Percentiles rank a stretch among this genome's conserved stretches.
phyloP scores from a whole-genome alignment of 2,329 filamentous ascomycete genomes.

The Fusarium sp. region DNA sequence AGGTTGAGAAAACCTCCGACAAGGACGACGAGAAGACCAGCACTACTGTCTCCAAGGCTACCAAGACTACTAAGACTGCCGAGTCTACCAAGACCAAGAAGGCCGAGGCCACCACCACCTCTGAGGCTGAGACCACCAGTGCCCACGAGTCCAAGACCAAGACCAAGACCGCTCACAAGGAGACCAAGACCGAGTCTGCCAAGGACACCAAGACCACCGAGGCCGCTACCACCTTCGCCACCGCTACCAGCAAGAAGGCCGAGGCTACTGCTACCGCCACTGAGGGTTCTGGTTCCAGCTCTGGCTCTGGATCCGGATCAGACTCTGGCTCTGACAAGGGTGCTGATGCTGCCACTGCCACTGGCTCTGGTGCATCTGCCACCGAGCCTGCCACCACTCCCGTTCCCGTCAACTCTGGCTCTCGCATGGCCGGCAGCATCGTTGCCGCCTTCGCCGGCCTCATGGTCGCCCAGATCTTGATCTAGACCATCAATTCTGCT shows the following conservation, averaged over 20 bases:
- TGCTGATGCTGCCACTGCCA: constrained; percentile 27
- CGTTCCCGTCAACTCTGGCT: constrained; percentile 47
- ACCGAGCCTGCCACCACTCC: constrained; percentile 28
- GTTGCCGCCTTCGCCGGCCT: constrained; percentile 49
- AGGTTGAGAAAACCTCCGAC: constrained; percentile 58
- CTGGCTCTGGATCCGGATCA: constrained; percentile 33
- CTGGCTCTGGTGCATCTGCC: constrained; percentile 23
- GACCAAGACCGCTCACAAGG: constrained; percentile 25
- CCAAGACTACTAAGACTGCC: constrained; percentile 37
- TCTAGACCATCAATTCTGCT: constrained; percentile 47
- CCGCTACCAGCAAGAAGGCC: constrained; percentile 20
- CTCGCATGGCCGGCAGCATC: constrained; percentile 47
- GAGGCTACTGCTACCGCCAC: constrained; percentile 25
- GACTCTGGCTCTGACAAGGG: constrained; percentile 23
- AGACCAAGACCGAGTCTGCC: constrained; percentile 17
- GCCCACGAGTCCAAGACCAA: constrained; percentile 36
- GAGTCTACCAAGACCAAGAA: constrained; percentile 35
- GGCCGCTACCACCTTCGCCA: constrained; percentile 38
- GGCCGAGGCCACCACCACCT: constrained; percentile 25
- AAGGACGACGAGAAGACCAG: constrained; percentile 37
- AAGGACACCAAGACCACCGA: constrained; percentile 27
- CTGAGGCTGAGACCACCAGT: constrained; percentile 26
- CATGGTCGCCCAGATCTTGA: constrained; percentile 51
- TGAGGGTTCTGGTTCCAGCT: constrained; percentile 34
- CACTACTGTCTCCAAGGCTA: constrained; percentile 27